Conservation (phyloP, 768 basidiomycete species). For the Lactarius trivialis region DNA sequence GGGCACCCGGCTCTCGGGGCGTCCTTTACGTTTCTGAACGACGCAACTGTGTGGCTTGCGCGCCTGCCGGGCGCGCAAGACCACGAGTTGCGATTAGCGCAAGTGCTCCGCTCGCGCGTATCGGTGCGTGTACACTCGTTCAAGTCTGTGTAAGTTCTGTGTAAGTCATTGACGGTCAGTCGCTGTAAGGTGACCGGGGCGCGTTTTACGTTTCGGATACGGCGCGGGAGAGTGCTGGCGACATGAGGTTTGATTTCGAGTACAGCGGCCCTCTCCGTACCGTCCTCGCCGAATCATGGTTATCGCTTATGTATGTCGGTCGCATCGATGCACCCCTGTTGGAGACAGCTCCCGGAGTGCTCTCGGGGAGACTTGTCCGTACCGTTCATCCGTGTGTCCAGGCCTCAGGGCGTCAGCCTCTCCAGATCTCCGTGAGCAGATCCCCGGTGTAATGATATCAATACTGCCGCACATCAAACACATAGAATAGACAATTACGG, state of each 20-base stretch:
- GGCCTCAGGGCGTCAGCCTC: too few species aligned
- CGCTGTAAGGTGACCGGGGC: neutral
- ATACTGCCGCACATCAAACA: too few species aligned
- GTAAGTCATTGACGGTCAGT: slow-evolving; percentile 5
- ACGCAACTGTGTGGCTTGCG: slow-evolving; percentile 68
- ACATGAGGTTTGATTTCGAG: neutral
- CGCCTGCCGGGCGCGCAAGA: slow-evolving; percentile 21
- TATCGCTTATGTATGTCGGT: neutral
- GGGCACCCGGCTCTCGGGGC: slow-evolving; percentile 72
- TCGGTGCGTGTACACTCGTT: slow-evolving; percentile 20
- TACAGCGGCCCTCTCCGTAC: neutral
- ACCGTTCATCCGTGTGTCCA: neutral
- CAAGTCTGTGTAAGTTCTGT: neutral
- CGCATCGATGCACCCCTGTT: neutral
- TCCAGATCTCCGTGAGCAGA: neutral
- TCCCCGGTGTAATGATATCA: too few species aligned
- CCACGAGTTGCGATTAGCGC: slow-evolving; percentile 22
- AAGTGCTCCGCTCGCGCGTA: slow-evolving; percentile 29
- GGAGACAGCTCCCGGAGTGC: neutral
- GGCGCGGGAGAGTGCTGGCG: neutral
- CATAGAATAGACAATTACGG: neutral
- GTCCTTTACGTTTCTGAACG: slow-evolving; percentile 65
- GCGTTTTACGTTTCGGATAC: slow-evolving; percentile 11
- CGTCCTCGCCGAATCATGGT: neutral
- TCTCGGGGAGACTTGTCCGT: neutral